Evolutionary conservation across 2,329 filamentous ascomycete species (phyloP).

Genomic region (Fusarium tjaetaba): DNA sequence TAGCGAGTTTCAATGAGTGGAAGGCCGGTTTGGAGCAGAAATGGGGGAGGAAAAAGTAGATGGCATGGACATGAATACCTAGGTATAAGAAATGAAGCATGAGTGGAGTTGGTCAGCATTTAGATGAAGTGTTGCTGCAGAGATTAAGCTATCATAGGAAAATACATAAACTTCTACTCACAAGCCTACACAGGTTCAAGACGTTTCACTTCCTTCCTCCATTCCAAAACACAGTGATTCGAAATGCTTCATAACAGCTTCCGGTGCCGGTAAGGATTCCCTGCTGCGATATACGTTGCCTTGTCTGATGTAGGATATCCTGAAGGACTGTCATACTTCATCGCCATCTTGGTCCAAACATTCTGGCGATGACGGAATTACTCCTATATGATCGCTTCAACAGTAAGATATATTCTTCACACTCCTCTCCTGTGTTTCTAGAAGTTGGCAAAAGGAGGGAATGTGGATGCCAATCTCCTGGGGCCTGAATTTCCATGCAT

Average conservation of each 20-base stretch:
- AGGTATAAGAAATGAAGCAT: slow-evolving; percentile 17
- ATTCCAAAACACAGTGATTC: not conserved
- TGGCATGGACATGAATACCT: not conserved
- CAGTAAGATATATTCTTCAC: not conserved
- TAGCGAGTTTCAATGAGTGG: slow-evolving; percentile 51
- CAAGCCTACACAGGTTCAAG: not conserved
- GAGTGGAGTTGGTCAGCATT: slow-evolving; percentile 12
- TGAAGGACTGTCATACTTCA: not conserved
- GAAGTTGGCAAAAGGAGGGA: not conserved
- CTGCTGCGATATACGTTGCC: not conserved
- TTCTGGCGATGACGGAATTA: not conserved
- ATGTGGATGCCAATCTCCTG: not conserved
- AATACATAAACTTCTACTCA: not conserved
- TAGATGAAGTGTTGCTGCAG: not conserved
- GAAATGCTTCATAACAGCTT: not conserved
- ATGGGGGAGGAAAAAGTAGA: slow-evolving; percentile 37
- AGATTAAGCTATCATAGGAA: not conserved
- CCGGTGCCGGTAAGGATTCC: not conserved
- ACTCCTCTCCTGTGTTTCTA: not conserved
- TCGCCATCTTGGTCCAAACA: not conserved
- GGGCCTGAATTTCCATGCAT: not conserved
- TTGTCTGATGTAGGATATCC: not conserved
- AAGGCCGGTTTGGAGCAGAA: slow-evolving; percentile 46
- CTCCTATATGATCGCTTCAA: no score
- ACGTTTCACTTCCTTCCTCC: not conserved